Conservation (phyloP, 805 yeast genomes). For the Yamadazyma paraphyllophila region DNA sequence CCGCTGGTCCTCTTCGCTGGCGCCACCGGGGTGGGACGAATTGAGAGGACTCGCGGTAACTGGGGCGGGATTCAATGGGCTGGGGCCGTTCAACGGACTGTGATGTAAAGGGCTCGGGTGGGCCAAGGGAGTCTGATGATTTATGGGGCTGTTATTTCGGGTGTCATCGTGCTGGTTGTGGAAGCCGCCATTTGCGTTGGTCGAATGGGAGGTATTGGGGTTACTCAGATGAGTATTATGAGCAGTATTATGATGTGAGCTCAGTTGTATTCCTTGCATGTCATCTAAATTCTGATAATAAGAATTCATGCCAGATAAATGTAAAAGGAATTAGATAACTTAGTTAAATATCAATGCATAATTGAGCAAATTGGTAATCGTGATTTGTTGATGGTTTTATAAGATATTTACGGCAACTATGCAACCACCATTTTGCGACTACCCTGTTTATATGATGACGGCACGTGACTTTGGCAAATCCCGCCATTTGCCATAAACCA, state of each 20-base stretch:
- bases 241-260: not conserved
- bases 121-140: not conserved
- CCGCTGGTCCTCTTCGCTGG: conserved; percentile 38
- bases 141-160: not conserved
- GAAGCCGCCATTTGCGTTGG: too few relatives aligned
- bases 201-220: too few relatives aligned
- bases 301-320: not conserved
- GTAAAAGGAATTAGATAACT: not conserved
- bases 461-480: conserved; percentile 7
- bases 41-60: too few relatives aligned
- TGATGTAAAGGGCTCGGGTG: not conserved
- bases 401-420: not conserved
- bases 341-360: not conserved
- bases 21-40: not conserved
- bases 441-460: not conserved
- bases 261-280: not conserved
- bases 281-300: conserved; percentile 1
- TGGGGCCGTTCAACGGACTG: conserved; percentile 1
- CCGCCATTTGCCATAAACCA: not conserved
- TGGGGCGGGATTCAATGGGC: not conserved
- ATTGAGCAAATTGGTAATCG: not conserved
- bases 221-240: not conserved
- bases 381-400: not conserved
- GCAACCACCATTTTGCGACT: conserved; percentile 1
- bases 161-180: too few relatives aligned